Evolutionary conservation across 805 yeast species (phyloP).

Genomic region (Nakazawaea pomicola): DNA sequence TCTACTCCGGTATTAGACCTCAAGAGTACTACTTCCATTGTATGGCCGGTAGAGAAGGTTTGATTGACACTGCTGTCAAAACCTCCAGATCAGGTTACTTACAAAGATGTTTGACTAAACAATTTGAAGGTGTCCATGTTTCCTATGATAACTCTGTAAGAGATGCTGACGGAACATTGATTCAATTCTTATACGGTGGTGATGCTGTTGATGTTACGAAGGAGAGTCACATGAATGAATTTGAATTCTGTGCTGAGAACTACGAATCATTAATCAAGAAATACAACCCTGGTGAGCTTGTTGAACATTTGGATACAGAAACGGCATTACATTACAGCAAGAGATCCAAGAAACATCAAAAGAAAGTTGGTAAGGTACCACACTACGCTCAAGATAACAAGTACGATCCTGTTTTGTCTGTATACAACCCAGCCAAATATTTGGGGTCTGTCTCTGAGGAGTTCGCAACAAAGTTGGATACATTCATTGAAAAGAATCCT

Average conservation of each 20-base stretch:
- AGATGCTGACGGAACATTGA: conserved; percentile 89
- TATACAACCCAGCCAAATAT: conserved; percentile 82
- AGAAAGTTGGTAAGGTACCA: conserved; percentile 57
- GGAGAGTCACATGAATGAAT: conserved; percentile 91
- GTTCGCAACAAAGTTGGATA: conserved; percentile 77
- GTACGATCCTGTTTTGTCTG: conserved; percentile 85
- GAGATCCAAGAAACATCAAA: conserved; percentile 68
- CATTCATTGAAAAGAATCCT: conserved; percentile 53
- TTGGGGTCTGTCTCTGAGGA: conserved; percentile 90
- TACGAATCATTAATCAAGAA: conserved; percentile 80
- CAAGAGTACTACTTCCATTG: conserved; percentile 99
- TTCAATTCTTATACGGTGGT: conserved; percentile 97
- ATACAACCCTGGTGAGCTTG: conserved; percentile 75
- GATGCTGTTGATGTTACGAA: conserved; percentile 92
- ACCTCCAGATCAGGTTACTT: conserved; percentile 97
- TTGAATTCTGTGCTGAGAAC: conserved; percentile 88
- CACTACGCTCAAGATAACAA: conserved; percentile 60
- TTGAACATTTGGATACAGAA: conserved; percentile 76
- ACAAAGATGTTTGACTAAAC: conserved; percentile 97
- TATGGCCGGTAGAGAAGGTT: conserved; percentile 99
- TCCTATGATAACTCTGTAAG: conserved; percentile 93
- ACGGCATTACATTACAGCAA: conserved; percentile 76
- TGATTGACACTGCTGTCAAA: conserved; percentile 98
- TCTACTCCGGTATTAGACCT: conserved; percentile 96
- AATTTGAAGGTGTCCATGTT: conserved; percentile 93